These are phyloP conservation scores for Juglanconis oblonga DNA, from an alignment of 2,329 filamentous ascomycete species.

Conservation along the genomic window DNA sequence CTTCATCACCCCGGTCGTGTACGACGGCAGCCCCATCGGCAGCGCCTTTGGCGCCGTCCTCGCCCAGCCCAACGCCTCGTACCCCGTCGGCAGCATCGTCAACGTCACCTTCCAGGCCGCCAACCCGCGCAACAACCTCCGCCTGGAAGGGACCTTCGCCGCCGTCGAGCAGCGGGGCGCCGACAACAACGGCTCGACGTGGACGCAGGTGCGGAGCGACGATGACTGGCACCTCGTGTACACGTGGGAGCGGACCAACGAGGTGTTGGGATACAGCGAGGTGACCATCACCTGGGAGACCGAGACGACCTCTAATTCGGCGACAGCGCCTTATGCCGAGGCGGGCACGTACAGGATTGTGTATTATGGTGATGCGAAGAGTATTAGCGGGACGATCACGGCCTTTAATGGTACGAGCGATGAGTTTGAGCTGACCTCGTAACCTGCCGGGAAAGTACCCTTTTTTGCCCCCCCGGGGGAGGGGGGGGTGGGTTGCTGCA, in stretches of 20 bases:
- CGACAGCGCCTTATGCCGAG: constrained; percentile 58
- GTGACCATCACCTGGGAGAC: constrained; percentile 78
- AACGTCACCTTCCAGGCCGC: constrained; percentile 75
- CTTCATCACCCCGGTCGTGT: constrained; percentile 78
- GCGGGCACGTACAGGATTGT: constrained; percentile 69
- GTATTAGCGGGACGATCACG: constrained; percentile 57
- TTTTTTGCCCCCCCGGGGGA: no score
- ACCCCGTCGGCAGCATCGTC: constrained; percentile 56
- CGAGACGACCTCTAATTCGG: constrained; percentile 67
- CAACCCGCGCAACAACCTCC: constrained; percentile 83
- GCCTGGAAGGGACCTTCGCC: constrained; percentile 73
- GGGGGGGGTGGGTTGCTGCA: no score
- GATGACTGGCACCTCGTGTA: constrained; percentile 80
- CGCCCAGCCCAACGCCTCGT: constrained; percentile 48
- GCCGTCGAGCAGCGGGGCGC: constrained; percentile 63
- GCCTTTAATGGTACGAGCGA: constrained; percentile 49
- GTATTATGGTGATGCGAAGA: constrained; percentile 81
- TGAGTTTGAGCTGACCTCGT: constrained; percentile 24
- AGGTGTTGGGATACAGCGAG: constrained; percentile 69
- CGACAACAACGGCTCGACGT: constrained; percentile 37
- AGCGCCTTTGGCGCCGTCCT: constrained; percentile 68
- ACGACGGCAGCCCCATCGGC: constrained; percentile 64
- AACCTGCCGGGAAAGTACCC: no score
- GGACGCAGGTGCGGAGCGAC: constrained; percentile 70
- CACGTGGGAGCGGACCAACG: constrained; percentile 72